Evolutionary conservation across 1,284 basidiomycete genomes (phyloP).

Genomic region (Baeospora myosura): DNA sequence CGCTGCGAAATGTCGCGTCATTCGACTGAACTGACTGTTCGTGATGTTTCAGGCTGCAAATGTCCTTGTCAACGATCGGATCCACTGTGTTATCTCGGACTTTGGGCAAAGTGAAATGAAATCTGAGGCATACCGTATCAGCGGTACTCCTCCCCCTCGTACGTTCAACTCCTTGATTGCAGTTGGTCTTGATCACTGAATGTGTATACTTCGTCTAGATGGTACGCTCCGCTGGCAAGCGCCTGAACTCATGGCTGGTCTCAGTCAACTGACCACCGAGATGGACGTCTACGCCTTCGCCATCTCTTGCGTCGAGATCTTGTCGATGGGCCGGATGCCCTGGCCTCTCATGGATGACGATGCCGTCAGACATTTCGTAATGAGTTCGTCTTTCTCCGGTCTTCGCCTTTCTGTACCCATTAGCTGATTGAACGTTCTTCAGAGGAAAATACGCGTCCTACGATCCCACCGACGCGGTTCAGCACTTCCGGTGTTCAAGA

Average conservation of each 20-base stretch:
- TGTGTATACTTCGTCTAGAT: conserved; percentile 27
- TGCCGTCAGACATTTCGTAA: conserved; percentile 49
- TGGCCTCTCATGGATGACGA: conserved; percentile 57
- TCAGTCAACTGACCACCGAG: conserved; percentile 42
- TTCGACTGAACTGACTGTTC: not conserved
- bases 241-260: conserved; percentile 59
- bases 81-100: conserved; percentile 65
- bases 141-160: conserved; percentile 47
- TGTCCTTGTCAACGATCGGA: conserved; percentile 61
- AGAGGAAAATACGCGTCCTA: conserved; percentile 53
- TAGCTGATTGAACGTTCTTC: conserved; percentile 1
- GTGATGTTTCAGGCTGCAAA: conserved; percentile 49
- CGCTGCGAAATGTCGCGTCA: conserved; percentile 1
- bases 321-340: conserved; percentile 54
- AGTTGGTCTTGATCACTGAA: conserved; percentile 7
- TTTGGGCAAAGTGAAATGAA: conserved; percentile 78
- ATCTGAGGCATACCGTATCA: conserved; percentile 56
- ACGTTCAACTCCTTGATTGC: conserved; percentile 22
- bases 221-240: conserved; percentile 68
- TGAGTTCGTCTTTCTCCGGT: conserved; percentile 36
- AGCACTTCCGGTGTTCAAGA: conserved; percentile 23
- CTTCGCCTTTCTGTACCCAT: not conserved
- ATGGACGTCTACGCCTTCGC: conserved; percentile 72
- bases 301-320: conserved; percentile 63
- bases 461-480: conserved; percentile 32